Evolutionary conservation across 148 eudicot genomes (phyloP).

Genomic region (Rhododendron molle): DNA sequence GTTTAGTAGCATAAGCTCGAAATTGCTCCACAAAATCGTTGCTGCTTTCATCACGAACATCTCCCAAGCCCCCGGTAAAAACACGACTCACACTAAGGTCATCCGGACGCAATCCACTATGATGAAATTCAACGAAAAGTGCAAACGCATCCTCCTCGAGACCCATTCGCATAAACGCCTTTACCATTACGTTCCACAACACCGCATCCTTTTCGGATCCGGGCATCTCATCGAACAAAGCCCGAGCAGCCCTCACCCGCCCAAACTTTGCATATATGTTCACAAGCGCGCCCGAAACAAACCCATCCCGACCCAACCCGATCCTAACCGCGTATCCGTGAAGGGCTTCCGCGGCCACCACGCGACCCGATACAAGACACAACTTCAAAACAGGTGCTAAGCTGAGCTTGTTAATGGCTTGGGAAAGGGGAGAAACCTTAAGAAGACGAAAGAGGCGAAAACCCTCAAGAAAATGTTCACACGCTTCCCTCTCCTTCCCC

Average conservation of each 20-base stretch:
- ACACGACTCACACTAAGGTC: constrained; percentile 15
- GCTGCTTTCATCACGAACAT: neutral
- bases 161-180: constrained; percentile 10
- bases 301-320: constrained; percentile 19
- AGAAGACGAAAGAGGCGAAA: constrained; percentile 17
- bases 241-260: constrained; percentile 11
- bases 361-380: constrained; percentile 13
- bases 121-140: constrained; percentile 20
- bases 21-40: constrained; percentile 11
- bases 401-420: constrained; percentile 5
- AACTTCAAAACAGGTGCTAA: constrained; percentile 25
- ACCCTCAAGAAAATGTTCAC: constrained; percentile 6
- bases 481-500: neutral
- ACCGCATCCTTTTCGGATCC: constrained; percentile 19
- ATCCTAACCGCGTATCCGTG: constrained; percentile 21
- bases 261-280: constrained; percentile 21
- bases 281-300: constrained; percentile 26
- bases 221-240: constrained; percentile 18
- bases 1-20: constrained; percentile 20
- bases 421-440: neutral
- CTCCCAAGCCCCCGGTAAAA: constrained; percentile 9
- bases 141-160: constrained; percentile 11
- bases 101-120: constrained; percentile 11
- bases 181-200: constrained; percentile 28
- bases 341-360: constrained; percentile 14